These are phyloP conservation scores for Peronospora tabacina DNA, from an alignment of 352 stramenopile species.

Conservation along the genomic window DNA sequence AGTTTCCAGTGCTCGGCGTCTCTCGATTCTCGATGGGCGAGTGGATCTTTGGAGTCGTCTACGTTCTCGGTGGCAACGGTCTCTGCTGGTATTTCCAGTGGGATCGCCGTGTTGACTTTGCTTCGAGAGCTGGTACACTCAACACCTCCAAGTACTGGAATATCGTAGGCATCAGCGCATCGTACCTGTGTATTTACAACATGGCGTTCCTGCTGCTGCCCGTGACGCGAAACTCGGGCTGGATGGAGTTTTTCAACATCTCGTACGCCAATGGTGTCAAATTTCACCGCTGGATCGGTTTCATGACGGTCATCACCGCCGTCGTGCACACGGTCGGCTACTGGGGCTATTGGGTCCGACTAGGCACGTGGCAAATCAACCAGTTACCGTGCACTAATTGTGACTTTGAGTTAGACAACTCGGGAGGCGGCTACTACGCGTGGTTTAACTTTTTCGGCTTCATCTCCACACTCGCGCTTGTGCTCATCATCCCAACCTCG, in stretches of 20 bases:
- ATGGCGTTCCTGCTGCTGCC: conserved; percentile 61
- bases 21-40: conserved; percentile 46
- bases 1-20: conserved; percentile 33
- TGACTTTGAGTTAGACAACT: conserved; percentile 35
- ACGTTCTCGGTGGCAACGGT: conserved; percentile 51
- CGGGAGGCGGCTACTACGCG: conserved; percentile 40
- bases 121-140: conserved; percentile 26
- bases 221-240: conserved; percentile 48
- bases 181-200: conserved; percentile 62
- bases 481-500: conserved; percentile 53
- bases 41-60: conserved; percentile 46
- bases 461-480: conserved; percentile 35
- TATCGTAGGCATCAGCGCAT: conserved; percentile 42
- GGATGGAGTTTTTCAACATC: conserved; percentile 65
- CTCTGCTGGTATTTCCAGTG: conserved; percentile 57
- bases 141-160: conserved; percentile 48
- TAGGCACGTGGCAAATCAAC: conserved; percentile 38
- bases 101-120: conserved; percentile 34
- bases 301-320: conserved; percentile 42
- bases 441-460: conserved; percentile 61
- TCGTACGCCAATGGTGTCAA: conserved; percentile 53
- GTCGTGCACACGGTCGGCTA: conserved; percentile 46
- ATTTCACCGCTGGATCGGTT: conserved; percentile 56
- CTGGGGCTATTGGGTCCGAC: conserved; percentile 39
- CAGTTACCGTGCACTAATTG: conserved; percentile 46